Conservation (phyloP, 2,329 filamentous ascomycete species). For the Penicillium sp. region DNA sequence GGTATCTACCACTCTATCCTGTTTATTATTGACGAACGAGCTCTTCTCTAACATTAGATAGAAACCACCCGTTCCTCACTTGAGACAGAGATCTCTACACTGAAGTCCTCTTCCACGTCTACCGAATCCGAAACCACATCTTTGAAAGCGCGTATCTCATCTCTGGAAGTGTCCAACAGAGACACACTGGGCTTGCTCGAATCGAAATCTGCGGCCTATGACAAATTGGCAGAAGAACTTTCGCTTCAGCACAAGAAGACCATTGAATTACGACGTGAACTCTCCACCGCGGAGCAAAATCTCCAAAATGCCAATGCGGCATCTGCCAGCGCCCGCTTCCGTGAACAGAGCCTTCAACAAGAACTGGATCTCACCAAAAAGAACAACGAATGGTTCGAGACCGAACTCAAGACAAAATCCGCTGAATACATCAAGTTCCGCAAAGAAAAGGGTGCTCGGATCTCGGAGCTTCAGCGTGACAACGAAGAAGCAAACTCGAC, state of each 20-base stretch:
- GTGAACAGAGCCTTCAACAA: slow-evolving; percentile 84
- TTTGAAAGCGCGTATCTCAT: slow-evolving; percentile 77
- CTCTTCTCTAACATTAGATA: slow-evolving; percentile 39
- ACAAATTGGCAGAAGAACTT: slow-evolving; percentile 80
- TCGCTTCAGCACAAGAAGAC: slow-evolving; percentile 86
- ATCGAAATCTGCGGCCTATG: slow-evolving; percentile 81
- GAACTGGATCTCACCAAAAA: slow-evolving; percentile 84
- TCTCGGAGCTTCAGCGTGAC: slow-evolving; percentile 81
- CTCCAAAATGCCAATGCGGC: slow-evolving; percentile 79
- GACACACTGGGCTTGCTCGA: slow-evolving; percentile 87
- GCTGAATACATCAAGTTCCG: slow-evolving; percentile 84
- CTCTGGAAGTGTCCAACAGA: slow-evolving; percentile 86
- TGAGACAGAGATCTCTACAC: slow-evolving; percentile 75
- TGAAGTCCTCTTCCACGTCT: slow-evolving; percentile 70
- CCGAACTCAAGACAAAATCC: slow-evolving; percentile 84
- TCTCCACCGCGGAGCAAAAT: slow-evolving; percentile 76
- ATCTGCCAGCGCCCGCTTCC: slow-evolving; percentile 78
- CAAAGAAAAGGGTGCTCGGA: slow-evolving; percentile 89
- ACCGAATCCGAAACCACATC: slow-evolving; percentile 67
- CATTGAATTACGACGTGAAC: slow-evolving; percentile 76
- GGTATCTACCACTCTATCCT: slow-evolving; percentile 51
- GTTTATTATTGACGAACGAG: not conserved
- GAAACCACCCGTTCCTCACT: slow-evolving; percentile 73
- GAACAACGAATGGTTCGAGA: slow-evolving; percentile 91
- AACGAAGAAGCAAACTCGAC: slow-evolving; percentile 80